A percentile compares a stretch with the other conserved stretches of the same genome.
Conservation (phyloP, 129 eudicot species). For the Tagetes patula region DNA sequence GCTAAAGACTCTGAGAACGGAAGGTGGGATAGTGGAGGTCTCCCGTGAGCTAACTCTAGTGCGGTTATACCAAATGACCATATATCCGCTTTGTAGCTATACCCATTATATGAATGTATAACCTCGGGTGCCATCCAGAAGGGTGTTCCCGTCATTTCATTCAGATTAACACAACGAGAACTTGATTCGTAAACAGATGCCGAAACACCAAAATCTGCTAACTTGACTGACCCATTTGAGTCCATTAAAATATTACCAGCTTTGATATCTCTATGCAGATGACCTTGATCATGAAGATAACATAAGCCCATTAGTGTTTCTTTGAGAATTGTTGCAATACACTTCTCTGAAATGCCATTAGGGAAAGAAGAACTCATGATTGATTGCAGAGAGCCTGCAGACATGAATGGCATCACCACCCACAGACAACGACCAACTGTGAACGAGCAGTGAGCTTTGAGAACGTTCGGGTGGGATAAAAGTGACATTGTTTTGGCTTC, state of each 20-base stretch:
- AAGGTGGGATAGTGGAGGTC: constrained; percentile 73
- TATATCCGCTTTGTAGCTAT: constrained; percentile 70
- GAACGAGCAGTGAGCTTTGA: constrained; percentile 66
- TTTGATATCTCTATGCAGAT: constrained; percentile 71
- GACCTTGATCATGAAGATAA: constrained; percentile 79
- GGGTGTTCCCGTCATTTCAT: constrained; percentile 64
- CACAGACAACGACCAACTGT: constrained; percentile 61
- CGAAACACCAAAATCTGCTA: constrained; percentile 78
- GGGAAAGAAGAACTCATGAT: constrained; percentile 57
- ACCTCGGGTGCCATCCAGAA: constrained; percentile 98
- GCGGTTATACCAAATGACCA: constrained; percentile 89
- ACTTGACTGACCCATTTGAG: constrained; percentile 51
- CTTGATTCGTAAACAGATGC: constrained; percentile 59
- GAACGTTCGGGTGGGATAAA: constrained; percentile 65
- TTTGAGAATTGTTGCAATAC: constrained; percentile 54
- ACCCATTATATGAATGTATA: constrained; percentile 62
- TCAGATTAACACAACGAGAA: constrained; percentile 34
- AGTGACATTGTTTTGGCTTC: constrained; percentile 76
- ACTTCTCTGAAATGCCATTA: constrained; percentile 53
- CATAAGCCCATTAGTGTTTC: constrained; percentile 54
- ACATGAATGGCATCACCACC: constrained; percentile 92
- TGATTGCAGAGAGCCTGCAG: constrained; percentile 72
- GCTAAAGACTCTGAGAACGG: constrained; percentile 62
- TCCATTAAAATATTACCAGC: constrained; percentile 72
- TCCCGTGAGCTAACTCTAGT: constrained; percentile 67